Percentiles rank a stretch among this genome's conserved stretches.
These are phyloP conservation scores for Conticribra guillardii DNA, from an alignment of 108 stramenopile genomes.

Conservation along the genomic window DNA sequence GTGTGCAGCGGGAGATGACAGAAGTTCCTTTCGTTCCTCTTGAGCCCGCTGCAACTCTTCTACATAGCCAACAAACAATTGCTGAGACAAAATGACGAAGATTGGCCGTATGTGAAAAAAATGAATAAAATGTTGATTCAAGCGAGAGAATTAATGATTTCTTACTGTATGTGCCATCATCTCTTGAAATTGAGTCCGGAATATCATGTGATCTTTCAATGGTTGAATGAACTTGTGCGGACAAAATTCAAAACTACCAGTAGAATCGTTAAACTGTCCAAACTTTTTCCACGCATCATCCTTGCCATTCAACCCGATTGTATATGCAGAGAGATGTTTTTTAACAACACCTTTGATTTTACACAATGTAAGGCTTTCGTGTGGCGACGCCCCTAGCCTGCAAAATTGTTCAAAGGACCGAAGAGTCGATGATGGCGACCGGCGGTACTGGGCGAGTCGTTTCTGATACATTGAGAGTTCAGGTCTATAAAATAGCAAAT, in stretches of 20 bases:
- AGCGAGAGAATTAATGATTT: too few relatives aligned
- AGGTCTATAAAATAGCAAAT: too few relatives aligned
- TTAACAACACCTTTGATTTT: constrained; percentile 47
- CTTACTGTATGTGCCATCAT: constrained; percentile 55
- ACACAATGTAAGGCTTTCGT: constrained; percentile 45
- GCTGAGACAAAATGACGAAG: too few relatives aligned
- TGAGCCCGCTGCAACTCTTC: constrained; percentile 41
- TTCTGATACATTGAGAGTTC: constrained; percentile 45
- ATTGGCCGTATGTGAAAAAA: too few relatives aligned
- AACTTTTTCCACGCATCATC: constrained; percentile 54
- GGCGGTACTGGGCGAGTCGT: constrained; percentile 36
- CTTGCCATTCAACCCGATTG: constrained; percentile 33
- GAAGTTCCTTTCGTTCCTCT: constrained; percentile 32
- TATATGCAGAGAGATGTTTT: constrained; percentile 32
- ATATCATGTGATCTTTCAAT: constrained; percentile 52
- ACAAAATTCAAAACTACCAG: constrained; percentile 49
- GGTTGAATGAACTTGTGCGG: constrained; percentile 54
- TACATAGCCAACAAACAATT: constrained; percentile 51
- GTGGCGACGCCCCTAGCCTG: constrained; percentile 29
- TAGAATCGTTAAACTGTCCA: constrained; percentile 49
- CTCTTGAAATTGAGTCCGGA: constrained; percentile 55
- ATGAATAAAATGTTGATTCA: too few relatives aligned
- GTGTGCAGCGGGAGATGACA: constrained; percentile 29
- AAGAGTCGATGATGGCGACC: constrained; percentile 36
- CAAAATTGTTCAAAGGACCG: constrained; percentile 45